Percentiles rank a stretch among this genome's conserved stretches.
Evolutionary conservation across 805 yeast genomes (phyloP).

Genomic region (Teunomyces cretensis): DNA sequence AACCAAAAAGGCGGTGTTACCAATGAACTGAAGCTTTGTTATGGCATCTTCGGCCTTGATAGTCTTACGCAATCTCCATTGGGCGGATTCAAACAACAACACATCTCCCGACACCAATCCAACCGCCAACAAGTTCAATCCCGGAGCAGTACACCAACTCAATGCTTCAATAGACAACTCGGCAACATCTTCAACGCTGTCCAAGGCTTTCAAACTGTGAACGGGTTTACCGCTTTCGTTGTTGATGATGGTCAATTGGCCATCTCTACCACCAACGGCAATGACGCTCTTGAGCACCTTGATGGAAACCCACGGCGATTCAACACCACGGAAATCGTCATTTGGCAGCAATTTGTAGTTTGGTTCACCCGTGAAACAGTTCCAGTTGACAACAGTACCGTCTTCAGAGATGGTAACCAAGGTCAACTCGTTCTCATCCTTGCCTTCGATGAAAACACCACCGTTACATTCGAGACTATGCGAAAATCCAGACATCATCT

Average conservation of each 20-base stretch:
- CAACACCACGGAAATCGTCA: conserved; percentile 67
- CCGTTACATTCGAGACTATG: conserved; percentile 80
- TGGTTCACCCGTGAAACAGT: conserved; percentile 73
- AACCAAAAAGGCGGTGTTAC: conserved; percentile 55
- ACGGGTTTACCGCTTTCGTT: conserved; percentile 71
- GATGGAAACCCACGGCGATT: conserved; percentile 87
- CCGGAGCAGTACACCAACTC: conserved; percentile 65
- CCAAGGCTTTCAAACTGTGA: conserved; percentile 63
- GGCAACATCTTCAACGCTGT: conserved; percentile 45
- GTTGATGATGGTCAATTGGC: conserved; percentile 77
- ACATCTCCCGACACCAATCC: conserved; percentile 90
- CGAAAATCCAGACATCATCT: conserved; percentile 73
- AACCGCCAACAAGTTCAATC: conserved; percentile 64
- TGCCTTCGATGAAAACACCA: conserved; percentile 65
- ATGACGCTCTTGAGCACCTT: conserved; percentile 51
- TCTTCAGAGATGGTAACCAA: conserved; percentile 82
- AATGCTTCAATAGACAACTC: conserved; percentile 57
- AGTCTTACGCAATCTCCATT: conserved; percentile 82
- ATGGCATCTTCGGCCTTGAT: conserved; percentile 76
- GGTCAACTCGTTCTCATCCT: conserved; percentile 55
- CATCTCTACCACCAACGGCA: conserved; percentile 88
- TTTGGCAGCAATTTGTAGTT: conserved; percentile 62
- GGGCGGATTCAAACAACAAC: conserved; percentile 74
- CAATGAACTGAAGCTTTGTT: conserved; percentile 72
- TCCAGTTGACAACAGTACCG: conserved; percentile 86